phyloP scores from a whole-genome alignment of 2,329 filamentous ascomycete species.

The Macrophomina phaseolina region DNA sequence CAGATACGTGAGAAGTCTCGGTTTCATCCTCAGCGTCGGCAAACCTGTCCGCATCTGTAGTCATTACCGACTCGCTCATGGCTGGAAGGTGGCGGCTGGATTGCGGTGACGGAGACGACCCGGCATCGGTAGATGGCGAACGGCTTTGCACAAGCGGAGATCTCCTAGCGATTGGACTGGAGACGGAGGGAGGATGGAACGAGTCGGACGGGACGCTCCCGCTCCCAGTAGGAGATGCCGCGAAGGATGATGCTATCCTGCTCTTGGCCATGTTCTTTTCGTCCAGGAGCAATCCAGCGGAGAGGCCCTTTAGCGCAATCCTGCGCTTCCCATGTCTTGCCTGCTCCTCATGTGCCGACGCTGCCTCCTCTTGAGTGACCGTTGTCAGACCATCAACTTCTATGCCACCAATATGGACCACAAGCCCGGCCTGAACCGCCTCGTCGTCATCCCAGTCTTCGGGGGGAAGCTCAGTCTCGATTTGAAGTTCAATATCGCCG shows the following conservation, averaged over 20 bases:
- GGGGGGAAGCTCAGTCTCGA: slow-evolving; percentile 60
- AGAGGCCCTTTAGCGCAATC: slow-evolving; percentile 67
- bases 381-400: slow-evolving; percentile 67
- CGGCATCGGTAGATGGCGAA: background rate
- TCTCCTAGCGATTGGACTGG: slow-evolving; percentile 4
- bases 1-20: background rate
- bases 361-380: slow-evolving; percentile 31
- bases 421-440: slow-evolving; percentile 36
- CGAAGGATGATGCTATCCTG: slow-evolving; percentile 2
- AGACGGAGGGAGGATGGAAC: background rate
- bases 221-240: slow-evolving; percentile 5
- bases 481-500: slow-evolving; percentile 67
- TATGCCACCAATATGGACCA: slow-evolving; percentile 66
- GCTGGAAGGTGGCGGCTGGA: slow-evolving; percentile 4
- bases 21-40: slow-evolving; percentile 50
- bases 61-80: slow-evolving; percentile 38
- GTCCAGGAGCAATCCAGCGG: slow-evolving; percentile 57
- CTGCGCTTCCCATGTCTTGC: slow-evolving; percentile 69
- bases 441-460: slow-evolving; percentile 64
- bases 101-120: background rate
- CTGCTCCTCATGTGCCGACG: slow-evolving; percentile 2
- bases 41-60: slow-evolving; percentile 48
- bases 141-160: slow-evolving; percentile 1
- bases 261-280: slow-evolving; percentile 25
- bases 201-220: slow-evolving; percentile 10